phyloP scores from a whole-genome alignment of 805 yeast species.

The Kluyveromyces aestuarii region DNA sequence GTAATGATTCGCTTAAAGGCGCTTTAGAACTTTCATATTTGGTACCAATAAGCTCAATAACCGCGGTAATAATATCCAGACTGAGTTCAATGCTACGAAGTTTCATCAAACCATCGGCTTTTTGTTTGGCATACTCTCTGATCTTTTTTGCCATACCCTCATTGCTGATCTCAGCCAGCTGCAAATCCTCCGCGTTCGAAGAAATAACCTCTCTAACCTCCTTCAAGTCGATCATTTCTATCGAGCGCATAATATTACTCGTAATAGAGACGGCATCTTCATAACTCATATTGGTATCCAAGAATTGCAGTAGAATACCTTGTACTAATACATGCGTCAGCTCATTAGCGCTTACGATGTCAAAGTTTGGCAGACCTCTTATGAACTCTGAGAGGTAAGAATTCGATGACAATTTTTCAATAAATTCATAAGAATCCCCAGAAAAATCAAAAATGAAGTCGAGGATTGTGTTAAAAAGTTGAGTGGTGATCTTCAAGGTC shows the following conservation, averaged over 20 bases:
- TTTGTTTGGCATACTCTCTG: slow-evolving; percentile 32
- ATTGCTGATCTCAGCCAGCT: slow-evolving; percentile 9
- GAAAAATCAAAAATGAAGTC: slow-evolving; percentile 55
- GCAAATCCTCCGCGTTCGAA: slow-evolving; percentile 10
- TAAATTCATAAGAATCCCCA: slow-evolving; percentile 47
- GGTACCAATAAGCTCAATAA: slow-evolving; percentile 48
- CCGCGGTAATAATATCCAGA: slow-evolving; percentile 68
- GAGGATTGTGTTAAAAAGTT: slow-evolving; percentile 42
- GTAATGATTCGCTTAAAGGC: slow-evolving; percentile 9
- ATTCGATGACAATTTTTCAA: slow-evolving; percentile 21
- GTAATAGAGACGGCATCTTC: slow-evolving; percentile 19
- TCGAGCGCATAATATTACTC: slow-evolving; percentile 15
- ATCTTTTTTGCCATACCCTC: slow-evolving; percentile 20
- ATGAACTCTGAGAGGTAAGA: slow-evolving; percentile 12
- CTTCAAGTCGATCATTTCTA: slow-evolving; percentile 27
- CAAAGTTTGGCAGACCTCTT: slow-evolving; percentile 10
- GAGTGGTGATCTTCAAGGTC: slow-evolving; percentile 29
- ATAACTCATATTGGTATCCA: slow-evolving; percentile 22
- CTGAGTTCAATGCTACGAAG: slow-evolving; percentile 60
- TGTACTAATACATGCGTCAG: slow-evolving; percentile 28
- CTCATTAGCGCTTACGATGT: slow-evolving; percentile 17
- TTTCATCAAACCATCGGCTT: slow-evolving; percentile 39
- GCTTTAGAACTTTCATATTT: slow-evolving; percentile 9
- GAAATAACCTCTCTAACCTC: slow-evolving; percentile 22
- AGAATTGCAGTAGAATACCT: slow-evolving; percentile 32